Evolutionary conservation across 2,329 filamentous ascomycete genomes (phyloP), one percentile per base, ranked within the genome.

Genomic region (Pseudocercospora cruenta): DNA sequence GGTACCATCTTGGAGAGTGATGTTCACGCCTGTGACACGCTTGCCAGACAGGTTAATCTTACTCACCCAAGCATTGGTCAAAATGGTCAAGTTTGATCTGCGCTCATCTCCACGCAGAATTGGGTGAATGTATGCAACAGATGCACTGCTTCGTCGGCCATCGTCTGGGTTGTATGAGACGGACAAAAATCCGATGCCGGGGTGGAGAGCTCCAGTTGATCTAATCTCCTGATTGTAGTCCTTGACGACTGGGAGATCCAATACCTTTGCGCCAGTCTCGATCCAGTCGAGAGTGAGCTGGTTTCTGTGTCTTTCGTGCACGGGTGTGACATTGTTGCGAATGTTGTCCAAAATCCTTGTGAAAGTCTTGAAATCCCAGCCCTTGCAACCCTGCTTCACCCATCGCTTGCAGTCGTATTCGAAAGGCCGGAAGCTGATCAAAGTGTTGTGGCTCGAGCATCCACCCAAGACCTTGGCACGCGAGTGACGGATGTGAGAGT

Each of bases 251-350:
- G 93, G 93, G 69, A 97, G 93, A 76, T 90, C 82, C 80, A 96
- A 85, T 24, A 93, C 91, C 28, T 84, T 86, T 69, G 91, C 90
- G 84, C 92, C 95, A 33, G 92, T 88, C 74, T 90, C 82, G 64
- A 97, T 86, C 93, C 93, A 97, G 80, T 96, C 93, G 79, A 92
- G 88, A 85, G 92, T 96, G 60, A 97, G 86, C 84, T 96, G 91
- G 82, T 96, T 97, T 72, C 92, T 87, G 82, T 96, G 93, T 66
- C 90, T 88, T 65, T 88, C 85, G 79, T 96, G 92, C 36, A 96
- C 92, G 9, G 93, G 93, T 81, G 96, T 92, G 68, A 96, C 87
- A n/a, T 91, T 93, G 84, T 95, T 96, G 78, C 91, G 90, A 73
- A 96, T 85, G 80, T 91, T 92, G 83, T 95, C 90, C 72, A 95